Conservation (phyloP, 805 yeast genomes). For the Kuraishia molischiana region DNA sequence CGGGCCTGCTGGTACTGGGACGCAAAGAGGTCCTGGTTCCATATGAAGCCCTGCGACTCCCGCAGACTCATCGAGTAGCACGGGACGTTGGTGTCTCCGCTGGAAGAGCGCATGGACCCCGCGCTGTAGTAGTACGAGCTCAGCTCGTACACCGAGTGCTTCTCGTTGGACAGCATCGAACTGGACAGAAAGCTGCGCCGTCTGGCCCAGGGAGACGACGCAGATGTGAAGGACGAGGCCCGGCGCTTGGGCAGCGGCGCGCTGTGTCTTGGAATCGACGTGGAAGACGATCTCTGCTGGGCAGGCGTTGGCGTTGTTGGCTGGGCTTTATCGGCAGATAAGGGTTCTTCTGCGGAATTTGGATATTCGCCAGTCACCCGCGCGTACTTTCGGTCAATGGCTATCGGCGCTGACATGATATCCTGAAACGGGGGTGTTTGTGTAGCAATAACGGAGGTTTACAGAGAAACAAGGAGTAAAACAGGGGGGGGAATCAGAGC, state of each 20-base stretch:
- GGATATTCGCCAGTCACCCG: not conserved
- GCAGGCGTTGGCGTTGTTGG: no score
- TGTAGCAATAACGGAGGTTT: no score
- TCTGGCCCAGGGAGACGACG: slow-evolving; percentile 44
- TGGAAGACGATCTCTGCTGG: no score
- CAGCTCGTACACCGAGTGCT: slow-evolving; percentile 41
- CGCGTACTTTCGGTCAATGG: no score
- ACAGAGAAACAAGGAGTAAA: no score
- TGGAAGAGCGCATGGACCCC: not conserved
- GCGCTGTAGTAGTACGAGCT: not conserved
- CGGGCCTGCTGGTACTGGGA: slow-evolving; percentile 54
- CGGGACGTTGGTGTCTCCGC: slow-evolving; percentile 14
- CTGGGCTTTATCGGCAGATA: no score
- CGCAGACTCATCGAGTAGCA: slow-evolving; percentile 34
- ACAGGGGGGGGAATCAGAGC: no score
- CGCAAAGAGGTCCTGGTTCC: slow-evolving; percentile 74
- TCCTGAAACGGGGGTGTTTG: no score
- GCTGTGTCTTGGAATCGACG: not conserved
- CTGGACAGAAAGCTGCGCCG: slow-evolving; percentile 46
- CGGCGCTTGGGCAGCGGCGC: slow-evolving; percentile 8
- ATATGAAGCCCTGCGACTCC: slow-evolving; percentile 65
- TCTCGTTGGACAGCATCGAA: slow-evolving; percentile 49
- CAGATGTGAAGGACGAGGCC: slow-evolving; percentile 21
- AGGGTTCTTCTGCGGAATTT: no score
- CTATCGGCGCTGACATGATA: not conserved